Evolutionary conservation across 2,329 filamentous ascomycete genomes (phyloP).

Genomic region (Scolecobasidium constrictum): DNA sequence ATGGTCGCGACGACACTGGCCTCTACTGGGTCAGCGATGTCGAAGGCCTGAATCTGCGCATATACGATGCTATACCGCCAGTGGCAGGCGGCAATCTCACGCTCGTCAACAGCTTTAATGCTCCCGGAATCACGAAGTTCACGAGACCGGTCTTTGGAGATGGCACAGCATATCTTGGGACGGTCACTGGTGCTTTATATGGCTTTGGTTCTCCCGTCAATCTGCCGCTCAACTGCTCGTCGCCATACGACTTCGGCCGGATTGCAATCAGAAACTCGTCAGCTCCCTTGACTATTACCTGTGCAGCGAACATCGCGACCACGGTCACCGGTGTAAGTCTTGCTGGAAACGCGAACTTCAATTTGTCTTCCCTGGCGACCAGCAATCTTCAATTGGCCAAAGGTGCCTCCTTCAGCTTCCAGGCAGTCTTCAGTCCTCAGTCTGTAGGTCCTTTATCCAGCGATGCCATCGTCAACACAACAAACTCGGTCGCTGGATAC

Average conservation of each 20-base stretch:
- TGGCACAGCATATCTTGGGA: constrained; percentile 44
- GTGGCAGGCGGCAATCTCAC: constrained; percentile 34
- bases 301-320: constrained; percentile 35
- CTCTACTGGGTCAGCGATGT: constrained; percentile 48
- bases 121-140: constrained; percentile 45
- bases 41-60: constrained; percentile 39
- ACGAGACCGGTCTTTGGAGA: constrained; percentile 48
- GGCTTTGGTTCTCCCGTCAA: constrained; percentile 47
- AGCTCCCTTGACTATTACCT: constrained; percentile 29
- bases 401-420: constrained; percentile 33
- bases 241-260: constrained; percentile 37
- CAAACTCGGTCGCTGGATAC: constrained; percentile 36
- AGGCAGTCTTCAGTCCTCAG: constrained; percentile 34
- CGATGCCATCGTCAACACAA: constrained; percentile 38
- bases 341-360: constrained; percentile 28
- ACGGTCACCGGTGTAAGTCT: constrained; percentile 30
- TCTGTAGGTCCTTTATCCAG: constrained; percentile 38
- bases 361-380: constrained; percentile 19
- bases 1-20: constrained; percentile 43
- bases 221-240: constrained; percentile 42
- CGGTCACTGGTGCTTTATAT: constrained; percentile 40
- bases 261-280: constrained; percentile 30
- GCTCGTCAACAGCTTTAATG: constrained; percentile 40
- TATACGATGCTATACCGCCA: constrained; percentile 40
- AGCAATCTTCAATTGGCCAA: constrained; percentile 23